These are phyloP conservation scores for Cladophialophora yegresii DNA, from an alignment of 2,329 filamentous ascomycete genomes.

Conservation along the genomic window DNA sequence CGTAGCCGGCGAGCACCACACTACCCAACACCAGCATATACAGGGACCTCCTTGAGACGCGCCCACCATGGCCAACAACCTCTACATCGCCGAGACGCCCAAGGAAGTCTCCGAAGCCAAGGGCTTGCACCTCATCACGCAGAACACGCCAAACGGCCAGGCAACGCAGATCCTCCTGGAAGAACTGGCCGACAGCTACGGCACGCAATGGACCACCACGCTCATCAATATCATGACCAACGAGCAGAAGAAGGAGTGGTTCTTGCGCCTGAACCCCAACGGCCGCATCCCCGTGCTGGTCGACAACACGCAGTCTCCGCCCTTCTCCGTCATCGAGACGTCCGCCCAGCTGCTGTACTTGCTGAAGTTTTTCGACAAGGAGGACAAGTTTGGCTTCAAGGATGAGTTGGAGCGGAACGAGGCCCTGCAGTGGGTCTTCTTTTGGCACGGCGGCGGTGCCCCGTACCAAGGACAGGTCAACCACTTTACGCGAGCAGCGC, in stretches of 20 bases:
- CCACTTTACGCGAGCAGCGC: conserved; percentile 50
- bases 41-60: too few relatives aligned
- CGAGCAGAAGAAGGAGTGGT: conserved; percentile 58
- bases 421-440: conserved; percentile 57
- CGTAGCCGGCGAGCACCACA: too few relatives aligned
- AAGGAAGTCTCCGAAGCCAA: conserved; percentile 52
- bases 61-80: conserved; percentile 25
- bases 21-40: neutral
- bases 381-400: conserved; percentile 56
- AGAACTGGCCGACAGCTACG: conserved; percentile 55
- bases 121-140: conserved; percentile 56
- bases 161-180: conserved; percentile 59
- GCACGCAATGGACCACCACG: conserved; percentile 52
- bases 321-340: conserved; percentile 57
- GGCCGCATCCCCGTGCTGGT: conserved; percentile 55
- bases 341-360: conserved; percentile 58
- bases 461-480: conserved; percentile 46
- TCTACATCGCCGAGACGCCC: conserved; percentile 51
- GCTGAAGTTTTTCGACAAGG: conserved; percentile 52
- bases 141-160: conserved; percentile 55
- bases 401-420: conserved; percentile 55
- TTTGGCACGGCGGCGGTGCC: conserved; percentile 46
- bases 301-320: conserved; percentile 53
- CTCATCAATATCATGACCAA: conserved; percentile 56
- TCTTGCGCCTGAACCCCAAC: conserved; percentile 36